These are phyloP conservation scores for Penicillium brevicompactum DNA, from an alignment of 2,329 filamentous ascomycete species.

Conservation along the genomic window DNA sequence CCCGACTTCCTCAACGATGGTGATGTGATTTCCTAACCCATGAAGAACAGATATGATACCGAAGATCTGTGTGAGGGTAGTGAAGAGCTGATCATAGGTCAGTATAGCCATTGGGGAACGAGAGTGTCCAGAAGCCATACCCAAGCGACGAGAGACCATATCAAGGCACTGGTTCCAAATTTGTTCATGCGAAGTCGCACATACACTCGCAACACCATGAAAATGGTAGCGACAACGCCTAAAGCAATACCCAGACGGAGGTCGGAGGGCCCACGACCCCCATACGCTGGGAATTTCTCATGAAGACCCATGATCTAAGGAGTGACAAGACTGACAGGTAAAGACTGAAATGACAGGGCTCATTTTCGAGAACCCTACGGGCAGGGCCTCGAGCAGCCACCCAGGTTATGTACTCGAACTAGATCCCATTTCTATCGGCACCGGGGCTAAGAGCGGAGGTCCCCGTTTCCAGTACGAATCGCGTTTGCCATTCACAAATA, in stretches of 20 bases:
- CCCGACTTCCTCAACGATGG: slow-evolving; percentile 16
- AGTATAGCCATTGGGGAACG: neutral
- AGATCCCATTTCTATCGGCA: neutral
- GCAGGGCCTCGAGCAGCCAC: neutral
- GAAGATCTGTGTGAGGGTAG: slow-evolving; percentile 20
- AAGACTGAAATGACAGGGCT: slow-evolving; percentile 2
- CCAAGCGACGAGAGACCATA: slow-evolving; percentile 23
- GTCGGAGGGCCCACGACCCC: slow-evolving; percentile 20
- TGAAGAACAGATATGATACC: slow-evolving; percentile 21
- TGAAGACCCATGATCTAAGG: slow-evolving; percentile 23
- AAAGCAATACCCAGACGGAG: slow-evolving; percentile 19
- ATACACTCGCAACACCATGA: slow-evolving; percentile 22
- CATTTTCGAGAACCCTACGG: slow-evolving; percentile 1
- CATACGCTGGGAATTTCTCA: slow-evolving; percentile 22
- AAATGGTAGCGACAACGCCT: slow-evolving; percentile 19
- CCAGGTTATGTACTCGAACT: neutral
- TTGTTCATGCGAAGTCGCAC: slow-evolving; percentile 23
- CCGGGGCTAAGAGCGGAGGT: neutral
- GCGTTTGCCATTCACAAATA: neutral
- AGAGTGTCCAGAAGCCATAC: slow-evolving; percentile 1
- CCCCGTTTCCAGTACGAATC: neutral
- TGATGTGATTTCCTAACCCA: slow-evolving; percentile 24
- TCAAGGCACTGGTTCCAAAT: slow-evolving; percentile 22
- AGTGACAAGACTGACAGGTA: slow-evolving; percentile 12
- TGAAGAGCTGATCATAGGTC: slow-evolving; percentile 13